Evolutionary conservation across 495 filamentous ascomycete genomes (phyloP), one percentile per base, ranked within the genome.

Genomic region (Mytilinidion resinicola): DNA sequence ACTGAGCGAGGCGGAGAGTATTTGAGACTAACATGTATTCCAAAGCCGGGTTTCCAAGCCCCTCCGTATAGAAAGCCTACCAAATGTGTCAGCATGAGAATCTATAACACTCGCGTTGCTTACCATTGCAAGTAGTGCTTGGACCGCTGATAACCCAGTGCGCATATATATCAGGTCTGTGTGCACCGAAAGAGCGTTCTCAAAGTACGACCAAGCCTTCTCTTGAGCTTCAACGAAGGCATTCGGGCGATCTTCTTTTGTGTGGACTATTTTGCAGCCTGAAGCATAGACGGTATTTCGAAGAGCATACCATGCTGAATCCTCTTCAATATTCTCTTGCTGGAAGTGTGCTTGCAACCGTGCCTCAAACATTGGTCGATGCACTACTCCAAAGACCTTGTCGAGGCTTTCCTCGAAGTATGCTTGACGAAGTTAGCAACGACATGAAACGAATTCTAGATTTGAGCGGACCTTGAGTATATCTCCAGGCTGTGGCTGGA

Each of bases 391-490:
- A 41, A 57, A 43, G 33, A 46, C 30, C 6, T 42, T 36, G 17
- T 61, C 53, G 30, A 39, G 53, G 20, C 25, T 17, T 43, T 61
- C 53, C 4, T 61, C 59, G 35, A 61, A 57, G 53, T 38, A 61
- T 1, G 25, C 59, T 57, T 25, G 20, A 42, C 1, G 30, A 20
- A 47, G 34, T 58, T 21, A 25, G 57, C 9, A 41, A 51, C 9
- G 6, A 8, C 25, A 5, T 4, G 12, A 55, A 55, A 37, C 1
- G 3, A n/a, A 51, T 15, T 14, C 6, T n/a, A 11, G 52, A 55
- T 3, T 30, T 12, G 17, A 19, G 9, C 39, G 9, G 43, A 57
- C 57, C 52, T 57, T 51, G 21, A 9, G 59, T 33, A 46, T 57
- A 61, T 51, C 30, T 57, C 43, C 54, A 61, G 4, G 59, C 54